Conservation (phyloP, 768 basidiomycete species). For the Mrakia blollopis region DNA sequence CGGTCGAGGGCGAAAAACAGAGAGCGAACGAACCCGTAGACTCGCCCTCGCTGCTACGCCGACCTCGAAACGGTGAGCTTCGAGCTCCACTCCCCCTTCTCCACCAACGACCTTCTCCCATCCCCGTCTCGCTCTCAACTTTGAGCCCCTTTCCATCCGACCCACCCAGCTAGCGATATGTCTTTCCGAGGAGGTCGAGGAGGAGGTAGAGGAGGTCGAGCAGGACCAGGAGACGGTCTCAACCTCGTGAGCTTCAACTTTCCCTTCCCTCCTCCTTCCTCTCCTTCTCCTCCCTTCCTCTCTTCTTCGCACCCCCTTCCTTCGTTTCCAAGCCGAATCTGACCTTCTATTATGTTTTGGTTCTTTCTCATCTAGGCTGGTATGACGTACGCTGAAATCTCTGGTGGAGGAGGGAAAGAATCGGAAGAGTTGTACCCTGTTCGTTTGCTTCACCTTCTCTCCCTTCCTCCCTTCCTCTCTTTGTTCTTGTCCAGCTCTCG, state of each 20-base stretch:
- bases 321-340: not conserved
- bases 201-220: constrained; percentile 21
- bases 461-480: not conserved
- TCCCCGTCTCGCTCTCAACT: not conserved
- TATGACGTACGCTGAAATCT: constrained; percentile 33
- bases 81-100: too few relatives aligned
- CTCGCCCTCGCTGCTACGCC: too few relatives aligned
- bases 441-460: not conserved
- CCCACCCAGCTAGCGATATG: not conserved
- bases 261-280: not conserved
- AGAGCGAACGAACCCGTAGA: too few relatives aligned
- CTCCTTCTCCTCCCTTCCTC: not conserved
- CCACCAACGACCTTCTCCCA: not conserved
- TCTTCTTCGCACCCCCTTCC: not conserved
- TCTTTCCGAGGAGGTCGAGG: constrained; percentile 30
- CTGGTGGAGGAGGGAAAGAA: constrained; percentile 14
- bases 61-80: not conserved
- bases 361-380: constrained; percentile 18
- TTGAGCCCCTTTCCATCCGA: not conserved
- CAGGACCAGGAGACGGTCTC: constrained; percentile 28
- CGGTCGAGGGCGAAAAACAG: too few relatives aligned
- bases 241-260: constrained; percentile 20
- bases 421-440: constrained; percentile 31
- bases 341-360: not conserved
- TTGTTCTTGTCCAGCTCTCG: not conserved